phyloP scores from a whole-genome alignment of 495 filamentous ascomycete species.

The Ascobolus immersus region DNA sequence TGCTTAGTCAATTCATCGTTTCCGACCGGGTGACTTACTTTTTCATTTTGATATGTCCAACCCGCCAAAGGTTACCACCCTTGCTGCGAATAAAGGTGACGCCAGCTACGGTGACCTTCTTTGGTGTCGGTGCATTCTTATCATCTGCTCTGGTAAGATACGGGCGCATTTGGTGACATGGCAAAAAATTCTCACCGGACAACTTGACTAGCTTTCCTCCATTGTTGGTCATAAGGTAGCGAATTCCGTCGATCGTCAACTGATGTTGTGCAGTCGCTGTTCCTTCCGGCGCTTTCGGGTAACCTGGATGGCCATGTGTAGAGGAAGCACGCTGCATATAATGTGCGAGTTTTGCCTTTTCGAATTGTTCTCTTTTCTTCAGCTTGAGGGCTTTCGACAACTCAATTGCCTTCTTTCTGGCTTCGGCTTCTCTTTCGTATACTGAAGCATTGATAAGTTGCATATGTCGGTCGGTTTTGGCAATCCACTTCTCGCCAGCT shows the following conservation, averaged over 20 bases:
- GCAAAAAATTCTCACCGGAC: conserved; percentile 30
- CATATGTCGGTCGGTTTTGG: conserved; percentile 59
- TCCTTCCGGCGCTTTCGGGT: conserved; percentile 10
- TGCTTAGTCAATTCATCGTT: background rate
- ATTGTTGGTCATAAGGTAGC: conserved; percentile 46
- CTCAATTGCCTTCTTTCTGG: conserved; percentile 49
- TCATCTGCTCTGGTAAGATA: conserved; percentile 29
- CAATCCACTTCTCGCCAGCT: conserved; percentile 32
- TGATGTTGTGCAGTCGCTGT: conserved; percentile 27
- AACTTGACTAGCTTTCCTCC: conserved; percentile 67
- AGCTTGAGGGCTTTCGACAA: conserved; percentile 38
- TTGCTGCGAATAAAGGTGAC: conserved; percentile 76
- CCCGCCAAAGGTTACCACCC: conserved; percentile 67
- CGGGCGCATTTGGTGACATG: conserved; percentile 7
- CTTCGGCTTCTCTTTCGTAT: conserved; percentile 48
- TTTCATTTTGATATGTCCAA: conserved; percentile 38
- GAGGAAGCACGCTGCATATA: conserved; percentile 18
- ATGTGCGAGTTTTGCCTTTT: conserved; percentile 32
- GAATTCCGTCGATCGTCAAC: conserved; percentile 46
- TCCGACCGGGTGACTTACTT: conserved; percentile 27
- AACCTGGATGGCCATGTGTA: no score
- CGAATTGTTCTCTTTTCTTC: conserved; percentile 31
- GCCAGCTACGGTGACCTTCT: conserved; percentile 48
- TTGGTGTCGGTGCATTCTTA: conserved; percentile 47
- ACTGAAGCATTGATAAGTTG: conserved; percentile 70